phyloP scores from a whole-genome alignment of 805 yeast genomes.

The Scheffersomyces lignosus region DNA sequence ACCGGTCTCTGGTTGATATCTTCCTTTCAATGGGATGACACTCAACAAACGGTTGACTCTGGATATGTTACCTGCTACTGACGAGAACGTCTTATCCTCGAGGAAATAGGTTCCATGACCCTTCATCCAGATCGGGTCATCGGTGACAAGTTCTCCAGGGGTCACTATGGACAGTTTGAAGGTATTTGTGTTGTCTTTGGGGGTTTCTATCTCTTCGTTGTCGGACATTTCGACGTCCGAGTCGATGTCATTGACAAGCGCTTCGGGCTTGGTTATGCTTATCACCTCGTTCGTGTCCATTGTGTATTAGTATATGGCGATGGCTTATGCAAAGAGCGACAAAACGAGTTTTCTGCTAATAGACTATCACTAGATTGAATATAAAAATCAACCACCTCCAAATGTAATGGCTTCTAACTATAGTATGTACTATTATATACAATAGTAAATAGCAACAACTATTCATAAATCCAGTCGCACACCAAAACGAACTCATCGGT shows the following conservation, averaged over 20 bases:
- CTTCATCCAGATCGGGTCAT: conserved; percentile 96
- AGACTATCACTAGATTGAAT: no score
- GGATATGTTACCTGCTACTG: conserved; percentile 89
- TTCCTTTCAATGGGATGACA: conserved; percentile 82
- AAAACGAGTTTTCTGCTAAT: no score
- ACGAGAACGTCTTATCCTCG: conserved; percentile 74
- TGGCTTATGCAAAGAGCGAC: no score
- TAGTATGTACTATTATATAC: no score
- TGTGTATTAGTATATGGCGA: not conserved
- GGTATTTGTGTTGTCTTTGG: not conserved
- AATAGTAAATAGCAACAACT: no score
- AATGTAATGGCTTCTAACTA: no score
- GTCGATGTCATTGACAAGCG: conserved; percentile 21
- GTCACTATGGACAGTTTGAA: conserved; percentile 57
- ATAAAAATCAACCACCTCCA: no score
- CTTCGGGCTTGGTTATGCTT: conserved; percentile 34
- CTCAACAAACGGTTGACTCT: conserved; percentile 84
- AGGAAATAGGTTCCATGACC: conserved; percentile 94
- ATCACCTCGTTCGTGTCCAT: conserved; percentile 25
- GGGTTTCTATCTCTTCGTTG: no score
- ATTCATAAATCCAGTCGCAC: no score
- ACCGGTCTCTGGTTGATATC: conserved; percentile 93
- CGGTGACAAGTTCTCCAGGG: conserved; percentile 96
- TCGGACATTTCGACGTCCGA: conserved; percentile 45
- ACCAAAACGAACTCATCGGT: no score